Conservation (phyloP, 768 basidiomycete genomes). For the Hebeloma cylindrosporum region DNA sequence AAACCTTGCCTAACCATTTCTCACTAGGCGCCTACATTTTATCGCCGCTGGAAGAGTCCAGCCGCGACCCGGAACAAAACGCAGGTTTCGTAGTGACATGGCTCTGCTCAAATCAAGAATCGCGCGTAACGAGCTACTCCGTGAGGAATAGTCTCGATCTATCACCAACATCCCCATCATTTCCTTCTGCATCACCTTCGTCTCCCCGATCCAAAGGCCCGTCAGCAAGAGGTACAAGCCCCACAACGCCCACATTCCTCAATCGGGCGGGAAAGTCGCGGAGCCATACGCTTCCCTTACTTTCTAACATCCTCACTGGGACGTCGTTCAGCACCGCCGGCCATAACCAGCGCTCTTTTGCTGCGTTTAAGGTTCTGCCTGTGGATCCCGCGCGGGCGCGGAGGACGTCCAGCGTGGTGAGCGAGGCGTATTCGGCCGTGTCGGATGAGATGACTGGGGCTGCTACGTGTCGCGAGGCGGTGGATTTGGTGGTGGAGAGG, state of each 20-base stretch:
- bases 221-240: conserved; percentile 4
- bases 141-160: conserved; percentile 64
- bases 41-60: conserved; percentile 89
- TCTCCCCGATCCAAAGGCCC: conserved; percentile 17
- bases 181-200: conserved; percentile 19
- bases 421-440: conserved; percentile 48
- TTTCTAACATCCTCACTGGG: conserved; percentile 21
- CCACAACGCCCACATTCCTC: conserved; percentile 1
- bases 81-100: conserved; percentile 86
- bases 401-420: conserved; percentile 46
- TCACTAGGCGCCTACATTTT: conserved; percentile 87
- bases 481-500: conserved; percentile 69
- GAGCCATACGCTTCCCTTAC: conserved; percentile 22
- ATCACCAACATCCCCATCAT: conserved; percentile 14
- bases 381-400: conserved; percentile 60
- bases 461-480: conserved; percentile 73
- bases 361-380: conserved; percentile 79
- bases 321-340: conserved; percentile 25
- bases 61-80: conserved; percentile 85
- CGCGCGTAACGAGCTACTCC: conserved; percentile 83
- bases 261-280: conserved; percentile 13
- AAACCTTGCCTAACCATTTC: conserved; percentile 2
- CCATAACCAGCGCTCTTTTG: conserved; percentile 47
- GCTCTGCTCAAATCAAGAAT: conserved; percentile 67
- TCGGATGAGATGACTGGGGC: conserved; percentile 64